Conservation (phyloP, 306 rosid genomes). For the Begonia peltatifolia region DNA sequence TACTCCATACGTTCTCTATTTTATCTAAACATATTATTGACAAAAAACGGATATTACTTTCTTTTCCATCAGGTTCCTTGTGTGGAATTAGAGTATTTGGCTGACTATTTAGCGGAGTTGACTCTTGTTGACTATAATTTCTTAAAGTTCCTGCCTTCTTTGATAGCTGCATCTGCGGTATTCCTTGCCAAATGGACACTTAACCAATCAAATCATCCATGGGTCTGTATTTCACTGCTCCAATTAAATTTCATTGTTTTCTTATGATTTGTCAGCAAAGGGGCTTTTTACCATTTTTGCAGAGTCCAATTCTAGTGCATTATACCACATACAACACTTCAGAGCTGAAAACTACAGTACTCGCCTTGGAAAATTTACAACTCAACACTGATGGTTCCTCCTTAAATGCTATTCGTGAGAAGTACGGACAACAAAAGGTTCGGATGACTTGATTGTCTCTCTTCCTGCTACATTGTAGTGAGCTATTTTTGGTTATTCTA, state of each 20-base stretch:
- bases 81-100: slow-evolving; percentile 53
- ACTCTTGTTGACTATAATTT: slow-evolving; percentile 61
- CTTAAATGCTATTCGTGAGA: slow-evolving; percentile 53
- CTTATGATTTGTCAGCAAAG: neutral
- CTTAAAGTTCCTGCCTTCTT: slow-evolving; percentile 68
- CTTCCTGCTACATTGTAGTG: neutral
- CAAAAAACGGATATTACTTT: neutral
- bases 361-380: slow-evolving; percentile 62
- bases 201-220: slow-evolving; percentile 53
- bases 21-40: slow-evolving; percentile 4
- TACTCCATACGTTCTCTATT: slow-evolving; percentile 13
- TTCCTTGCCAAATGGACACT: slow-evolving; percentile 93
- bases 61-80: slow-evolving; percentile 33
- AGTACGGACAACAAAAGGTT: slow-evolving; percentile 70
- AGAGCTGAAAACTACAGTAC: slow-evolving; percentile 50
- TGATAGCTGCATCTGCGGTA: slow-evolving; percentile 72
- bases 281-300: slow-evolving; percentile 15
- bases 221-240: slow-evolving; percentile 26
- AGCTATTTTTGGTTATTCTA: neutral
- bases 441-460: neutral
- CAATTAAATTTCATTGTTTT: neutral
- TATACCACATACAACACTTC: slow-evolving; percentile 56
- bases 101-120: slow-evolving; percentile 78
- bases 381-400: slow-evolving; percentile 42
- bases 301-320: slow-evolving; percentile 70